phyloP scores from a whole-genome alignment of 768 basidiomycete species.

The Pleurotus citrinopileatus region DNA sequence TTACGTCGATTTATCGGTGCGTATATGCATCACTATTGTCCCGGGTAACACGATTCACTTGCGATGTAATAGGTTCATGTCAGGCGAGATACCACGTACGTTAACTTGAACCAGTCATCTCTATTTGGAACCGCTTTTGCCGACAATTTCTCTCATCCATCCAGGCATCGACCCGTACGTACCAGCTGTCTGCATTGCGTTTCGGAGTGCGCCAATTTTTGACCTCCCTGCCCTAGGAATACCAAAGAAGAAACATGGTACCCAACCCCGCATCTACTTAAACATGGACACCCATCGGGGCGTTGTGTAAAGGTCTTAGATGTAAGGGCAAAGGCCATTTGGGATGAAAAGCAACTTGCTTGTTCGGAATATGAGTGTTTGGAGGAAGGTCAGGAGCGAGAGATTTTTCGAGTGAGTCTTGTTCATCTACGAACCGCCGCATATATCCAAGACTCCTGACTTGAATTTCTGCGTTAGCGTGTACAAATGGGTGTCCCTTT shows the following conservation, averaged over 20 bases:
- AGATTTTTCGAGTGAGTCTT: slow-evolving; percentile 73
- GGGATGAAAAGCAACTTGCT: slow-evolving; percentile 61
- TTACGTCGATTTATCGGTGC: slow-evolving; percentile 71
- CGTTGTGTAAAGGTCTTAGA: background rate
- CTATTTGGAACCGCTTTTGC: background rate
- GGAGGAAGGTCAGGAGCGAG: slow-evolving; percentile 54
- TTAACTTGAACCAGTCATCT: too few relatives aligned
- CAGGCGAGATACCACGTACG: slow-evolving; percentile 48
- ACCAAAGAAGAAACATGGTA: background rate
- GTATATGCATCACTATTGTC: slow-evolving; percentile 17
- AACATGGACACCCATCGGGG: background rate
- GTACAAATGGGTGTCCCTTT: slow-evolving; percentile 79
- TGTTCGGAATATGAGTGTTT: slow-evolving; percentile 77
- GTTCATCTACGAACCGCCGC: background rate
- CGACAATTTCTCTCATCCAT: slow-evolving; percentile 7
- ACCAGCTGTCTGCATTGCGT: slow-evolving; percentile 26
- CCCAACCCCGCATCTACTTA: slow-evolving; percentile 16
- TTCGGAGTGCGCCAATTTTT: background rate
- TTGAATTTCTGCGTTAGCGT: slow-evolving; percentile 36
- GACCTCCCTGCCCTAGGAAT: background rate
- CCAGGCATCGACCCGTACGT: slow-evolving; percentile 18
- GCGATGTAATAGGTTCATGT: slow-evolving; percentile 53
- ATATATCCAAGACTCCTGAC: background rate
- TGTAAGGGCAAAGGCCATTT: background rate
- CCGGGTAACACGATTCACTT: background rate